Evolutionary conservation across 2,329 filamentous ascomycete genomes (phyloP), one percentile per base, ranked within the genome.

Genomic region (Alternaria sp.): DNA sequence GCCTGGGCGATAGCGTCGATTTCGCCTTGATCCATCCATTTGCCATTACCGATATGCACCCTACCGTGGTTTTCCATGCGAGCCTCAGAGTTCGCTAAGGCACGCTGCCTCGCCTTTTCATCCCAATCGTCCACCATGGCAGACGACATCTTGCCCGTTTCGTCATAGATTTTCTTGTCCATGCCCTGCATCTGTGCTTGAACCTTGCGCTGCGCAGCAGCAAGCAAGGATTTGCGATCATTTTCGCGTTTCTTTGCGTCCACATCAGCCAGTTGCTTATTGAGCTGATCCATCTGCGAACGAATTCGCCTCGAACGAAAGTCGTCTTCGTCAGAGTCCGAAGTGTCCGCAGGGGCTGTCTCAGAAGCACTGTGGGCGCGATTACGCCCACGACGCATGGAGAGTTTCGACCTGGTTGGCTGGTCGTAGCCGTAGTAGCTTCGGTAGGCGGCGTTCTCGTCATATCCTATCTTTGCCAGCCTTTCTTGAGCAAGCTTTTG

Each of bases 401-500:
- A 84, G 38, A 88, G 73, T 60, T 81, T 83, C 3, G 82, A 83
- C 39, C 81, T 81, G 67, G 68, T 82, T 77, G 79, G 87, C 81
- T 71, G 72, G 26, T 80, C 78, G 67, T 82, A 86, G 30, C 90
- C 90, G 72, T 96, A 97, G 76, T 96, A 93, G 46, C 91, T 88
- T 42, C 91, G 87, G 65, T 90, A 91, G 3, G 88, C 87, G 5
- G 86, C 83, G 57, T 84, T 84, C 63, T 87, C 84, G 52, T 94
- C 89, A 57, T 91, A 86, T 41, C 94, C 88, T 60, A 97, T 87
- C 74, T 90, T 94, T 5, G 91, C 87, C 24, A 97, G 82, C 36
- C 93, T 88, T 75, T 96, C 91, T 58, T 94, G 89, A 0, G 94
- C 94, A 55, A 95, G 86, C 71, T 89, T 93, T 71, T 95, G 93